Evolutionary conservation across 2,329 filamentous ascomycete species (phyloP), one percentile per base, ranked within the genome.

Genomic region (Fusarium agapanthi): DNA sequence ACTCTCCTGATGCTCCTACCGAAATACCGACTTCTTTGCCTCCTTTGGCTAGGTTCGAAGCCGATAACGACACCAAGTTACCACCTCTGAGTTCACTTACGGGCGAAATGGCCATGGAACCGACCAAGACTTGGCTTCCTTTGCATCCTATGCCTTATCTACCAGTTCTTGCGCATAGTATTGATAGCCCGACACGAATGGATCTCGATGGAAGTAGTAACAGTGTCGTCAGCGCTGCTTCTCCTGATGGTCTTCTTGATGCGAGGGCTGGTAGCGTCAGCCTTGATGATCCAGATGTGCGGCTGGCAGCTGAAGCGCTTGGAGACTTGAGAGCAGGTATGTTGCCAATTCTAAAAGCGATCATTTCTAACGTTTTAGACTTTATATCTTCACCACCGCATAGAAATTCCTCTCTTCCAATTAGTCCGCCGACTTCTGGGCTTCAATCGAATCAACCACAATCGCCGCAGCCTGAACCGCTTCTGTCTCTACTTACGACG

Each of bases 401-500:
- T 57, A 82, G 80, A 50, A 80, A 83, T 48, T 83, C 85, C 4
- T 80, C 84, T 22, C 80, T 83, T 57, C 84, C 83, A 45, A 80
- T 81, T 32, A 83, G 60, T 71, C 82, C 78, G 15, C 81, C 76
- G 26, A 79, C 67, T 37, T 77, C 76, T 67, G 79, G 78, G 73
- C 80, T 81, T 58, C 66, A 76, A 45, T 61, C 72, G n/a, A 68
- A 54, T n/a, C 60, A 40, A 56, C 80, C 81, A 47, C 78, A 83
- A 34, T 83, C 86, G 4, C 82, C 86, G 20, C 88, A 92, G 44
- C 87, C 90, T 11, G 95, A 98, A 81, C 96, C 95, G 2, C 86
- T 98, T 11, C 86, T 98, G 7, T 93, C 94, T 10, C 89, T 98
- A 3, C 88, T 98, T 28, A 97, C 95, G 1, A 95, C 94, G 6